Conservation (phyloP, 1,284 basidiomycete species). For the Leccinum insigne region DNA sequence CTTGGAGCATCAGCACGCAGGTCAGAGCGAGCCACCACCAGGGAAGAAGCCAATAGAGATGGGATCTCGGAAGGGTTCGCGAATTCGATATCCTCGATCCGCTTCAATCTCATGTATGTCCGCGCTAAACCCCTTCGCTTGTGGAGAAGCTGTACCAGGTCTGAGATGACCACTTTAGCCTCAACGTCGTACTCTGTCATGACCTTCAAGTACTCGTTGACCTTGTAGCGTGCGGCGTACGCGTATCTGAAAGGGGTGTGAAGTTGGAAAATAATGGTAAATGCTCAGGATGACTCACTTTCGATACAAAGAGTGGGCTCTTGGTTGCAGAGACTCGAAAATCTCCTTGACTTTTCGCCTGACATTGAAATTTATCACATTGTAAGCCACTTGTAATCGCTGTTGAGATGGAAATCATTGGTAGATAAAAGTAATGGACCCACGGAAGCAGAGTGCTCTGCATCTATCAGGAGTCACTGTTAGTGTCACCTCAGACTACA, state of each 20-base stretch:
- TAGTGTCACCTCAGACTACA: not conserved
- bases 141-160: slow-evolving; percentile 28
- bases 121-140: slow-evolving; percentile 6
- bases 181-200: slow-evolving; percentile 21
- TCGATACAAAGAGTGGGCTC: slow-evolving; percentile 15
- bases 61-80: slow-evolving; percentile 23
- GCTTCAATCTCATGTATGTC: slow-evolving; percentile 5
- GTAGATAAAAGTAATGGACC: slow-evolving; percentile 10
- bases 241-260: slow-evolving; percentile 17
- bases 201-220: slow-evolving; percentile 15
- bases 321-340: slow-evolving; percentile 12
- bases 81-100: slow-evolving; percentile 20
- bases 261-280: not conserved
- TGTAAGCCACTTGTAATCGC: slow-evolving; percentile 20
- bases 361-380: slow-evolving; percentile 2
- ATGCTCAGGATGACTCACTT: slow-evolving; percentile 1
- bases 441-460: slow-evolving; percentile 27
- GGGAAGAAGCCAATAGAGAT: slow-evolving; percentile 16
- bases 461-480: slow-evolving; percentile 17
- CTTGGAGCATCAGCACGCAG: slow-evolving; percentile 13
- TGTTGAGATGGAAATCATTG: not conserved
- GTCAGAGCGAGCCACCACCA: slow-evolving; percentile 18
- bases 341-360: slow-evolving; percentile 16
- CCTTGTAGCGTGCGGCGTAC: not conserved
- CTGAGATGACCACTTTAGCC: slow-evolving; percentile 16